Conservation (phyloP, 1,139 yeast genomes). For the Taphrina pruni region DNA sequence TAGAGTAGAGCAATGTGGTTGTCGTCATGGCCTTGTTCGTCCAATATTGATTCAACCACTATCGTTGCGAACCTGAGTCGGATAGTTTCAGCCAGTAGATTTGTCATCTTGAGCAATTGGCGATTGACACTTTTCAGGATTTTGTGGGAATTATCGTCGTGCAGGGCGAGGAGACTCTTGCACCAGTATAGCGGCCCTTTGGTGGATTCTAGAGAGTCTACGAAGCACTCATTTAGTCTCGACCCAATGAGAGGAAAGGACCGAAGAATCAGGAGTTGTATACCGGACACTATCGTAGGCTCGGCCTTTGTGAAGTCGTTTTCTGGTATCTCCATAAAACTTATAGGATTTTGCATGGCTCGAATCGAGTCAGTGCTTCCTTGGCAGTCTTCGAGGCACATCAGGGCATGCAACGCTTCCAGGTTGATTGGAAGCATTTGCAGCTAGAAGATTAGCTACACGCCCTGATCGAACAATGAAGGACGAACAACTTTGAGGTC, state of each 20-base stretch:
- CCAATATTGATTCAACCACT: not conserved
- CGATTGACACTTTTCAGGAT: not conserved
- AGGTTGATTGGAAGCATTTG: not conserved
- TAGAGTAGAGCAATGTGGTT: not conserved
- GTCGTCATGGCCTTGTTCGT: not conserved
- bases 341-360: not conserved
- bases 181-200: conserved; percentile 5
- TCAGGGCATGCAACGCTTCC: conserved; percentile 5
- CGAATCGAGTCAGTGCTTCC: not conserved
- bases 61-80: not conserved
- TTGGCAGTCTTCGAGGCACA: not conserved
- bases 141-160: not conserved
- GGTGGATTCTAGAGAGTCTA: not conserved
- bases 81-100: not conserved
- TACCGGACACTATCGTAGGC: not conserved
- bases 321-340: not conserved
- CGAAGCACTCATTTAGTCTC: not conserved
- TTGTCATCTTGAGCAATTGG: conserved; percentile 2
- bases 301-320: conserved; percentile 1
- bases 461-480: not conserved
- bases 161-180: not conserved
- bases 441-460: conserved; percentile 5
- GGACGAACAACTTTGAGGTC: conserved; percentile 22
- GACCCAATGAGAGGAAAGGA: not conserved
- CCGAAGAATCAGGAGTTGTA: not conserved